Conservation (phyloP, 78 protist species). For the Mastigamoeba balamuthi region DNA sequence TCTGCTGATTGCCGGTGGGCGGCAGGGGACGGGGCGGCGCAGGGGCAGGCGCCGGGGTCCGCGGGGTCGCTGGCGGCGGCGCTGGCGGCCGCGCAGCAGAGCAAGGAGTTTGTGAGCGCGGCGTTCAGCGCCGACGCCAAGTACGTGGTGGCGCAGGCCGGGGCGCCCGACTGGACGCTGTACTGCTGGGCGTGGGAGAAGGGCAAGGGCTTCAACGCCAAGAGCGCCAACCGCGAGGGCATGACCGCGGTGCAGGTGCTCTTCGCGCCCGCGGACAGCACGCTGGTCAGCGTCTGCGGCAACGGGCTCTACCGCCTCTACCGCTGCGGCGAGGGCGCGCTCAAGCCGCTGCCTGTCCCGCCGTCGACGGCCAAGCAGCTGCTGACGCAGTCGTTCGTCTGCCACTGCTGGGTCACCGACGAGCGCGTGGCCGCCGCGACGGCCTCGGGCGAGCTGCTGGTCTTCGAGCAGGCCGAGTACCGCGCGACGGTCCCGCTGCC, state of each 20-base stretch:
- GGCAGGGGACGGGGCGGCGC: too few relatives aligned
- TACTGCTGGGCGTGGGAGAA: slow-evolving; percentile 39
- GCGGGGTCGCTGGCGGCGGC: too few relatives aligned
- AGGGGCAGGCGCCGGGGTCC: too few relatives aligned
- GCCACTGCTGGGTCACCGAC: slow-evolving; percentile 34
- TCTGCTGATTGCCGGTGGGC: too few relatives aligned
- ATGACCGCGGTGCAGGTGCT: background rate
- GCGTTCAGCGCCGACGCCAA: slow-evolving; percentile 3
- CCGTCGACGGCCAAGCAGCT: too few relatives aligned
- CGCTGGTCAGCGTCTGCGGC: slow-evolving; percentile 33
- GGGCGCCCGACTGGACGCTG: slow-evolving; percentile 38
- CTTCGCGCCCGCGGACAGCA: slow-evolving; percentile 15
- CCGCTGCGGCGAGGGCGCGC: slow-evolving; percentile 1
- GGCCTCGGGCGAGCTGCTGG: slow-evolving; percentile 27
- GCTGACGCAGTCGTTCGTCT: slow-evolving; percentile 17
- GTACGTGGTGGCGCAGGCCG: slow-evolving; percentile 7
- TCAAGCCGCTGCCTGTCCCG: slow-evolving; percentile 5
- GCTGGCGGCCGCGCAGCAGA: too few relatives aligned
- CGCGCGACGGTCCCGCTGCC: too few relatives aligned
- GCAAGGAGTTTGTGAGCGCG: slow-evolving; percentile 1
- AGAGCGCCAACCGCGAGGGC: background rate
- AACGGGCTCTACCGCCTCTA: slow-evolving; percentile 4
- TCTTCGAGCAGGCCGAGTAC: slow-evolving; percentile 5
- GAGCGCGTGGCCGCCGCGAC: slow-evolving; percentile 27
- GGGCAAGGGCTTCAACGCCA: too few relatives aligned